Evolutionary conservation across 768 basidiomycete genomes (phyloP).

Genomic region (Mycena rosella): DNA sequence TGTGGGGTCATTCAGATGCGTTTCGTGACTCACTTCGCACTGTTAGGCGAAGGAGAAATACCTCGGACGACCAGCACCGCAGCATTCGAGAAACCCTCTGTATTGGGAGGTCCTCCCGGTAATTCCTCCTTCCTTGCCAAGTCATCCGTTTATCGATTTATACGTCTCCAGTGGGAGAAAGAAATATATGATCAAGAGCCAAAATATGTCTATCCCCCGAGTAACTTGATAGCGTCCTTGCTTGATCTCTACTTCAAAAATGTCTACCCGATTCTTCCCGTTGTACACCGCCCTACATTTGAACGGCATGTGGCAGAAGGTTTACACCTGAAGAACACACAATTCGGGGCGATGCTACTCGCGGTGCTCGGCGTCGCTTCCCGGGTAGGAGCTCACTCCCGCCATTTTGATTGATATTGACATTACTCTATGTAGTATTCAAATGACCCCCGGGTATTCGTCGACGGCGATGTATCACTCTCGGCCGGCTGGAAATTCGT

Average conservation of each 20-base stretch:
- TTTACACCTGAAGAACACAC: constrained; percentile 60
- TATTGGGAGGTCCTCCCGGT: constrained; percentile 35
- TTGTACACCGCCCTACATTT: constrained; percentile 80
- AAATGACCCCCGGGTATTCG: constrained; percentile 58
- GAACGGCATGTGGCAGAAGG: constrained; percentile 59
- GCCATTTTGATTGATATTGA: not conserved
- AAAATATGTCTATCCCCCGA: constrained; percentile 59
- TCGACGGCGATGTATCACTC: constrained; percentile 37
- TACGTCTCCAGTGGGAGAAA: constrained; percentile 53
- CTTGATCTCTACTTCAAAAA: constrained; percentile 70
- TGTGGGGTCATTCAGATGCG: constrained; percentile 34
- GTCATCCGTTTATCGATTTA: not conserved
- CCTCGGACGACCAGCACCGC: not conserved
- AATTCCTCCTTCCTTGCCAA: not conserved
- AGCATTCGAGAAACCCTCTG: constrained; percentile 21
- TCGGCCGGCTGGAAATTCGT: constrained; percentile 64
- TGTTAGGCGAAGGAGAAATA: constrained; percentile 17
- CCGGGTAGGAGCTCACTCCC: constrained; percentile 41
- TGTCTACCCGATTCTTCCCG: constrained; percentile 62
- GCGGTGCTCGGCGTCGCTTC: constrained; percentile 73
- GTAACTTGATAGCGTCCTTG: constrained; percentile 61
- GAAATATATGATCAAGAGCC: constrained; percentile 41
- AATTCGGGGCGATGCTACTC: constrained; percentile 71
- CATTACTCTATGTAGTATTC: constrained; percentile 26
- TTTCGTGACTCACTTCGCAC: not conserved